These are phyloP conservation scores for Laburnicola sp. DNA, from an alignment of 2,329 filamentous ascomycete genomes.

Conservation along the genomic window DNA sequence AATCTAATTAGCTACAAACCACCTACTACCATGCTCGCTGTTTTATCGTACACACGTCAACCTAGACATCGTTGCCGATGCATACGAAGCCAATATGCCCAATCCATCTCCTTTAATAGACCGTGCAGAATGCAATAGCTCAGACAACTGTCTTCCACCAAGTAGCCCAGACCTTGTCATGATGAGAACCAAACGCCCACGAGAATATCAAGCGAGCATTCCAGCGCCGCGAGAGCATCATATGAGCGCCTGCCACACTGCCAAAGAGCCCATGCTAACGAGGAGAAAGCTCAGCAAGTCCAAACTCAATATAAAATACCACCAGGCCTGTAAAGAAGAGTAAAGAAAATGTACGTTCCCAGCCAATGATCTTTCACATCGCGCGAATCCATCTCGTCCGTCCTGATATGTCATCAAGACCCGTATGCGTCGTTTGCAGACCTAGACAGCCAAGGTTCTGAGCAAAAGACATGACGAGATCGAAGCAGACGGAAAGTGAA, in stretches of 20 bases:
- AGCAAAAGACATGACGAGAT: not conserved
- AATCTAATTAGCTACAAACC: constrained; percentile 2
- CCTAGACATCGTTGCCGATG: constrained; percentile 1
- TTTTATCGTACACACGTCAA: constrained; percentile 4
- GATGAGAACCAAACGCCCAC: not conserved
- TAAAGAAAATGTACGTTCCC: not conserved
- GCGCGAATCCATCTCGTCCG: not conserved
- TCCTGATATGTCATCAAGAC: not conserved
- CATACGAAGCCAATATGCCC: not conserved
- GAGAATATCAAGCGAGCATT: constrained; percentile 18
- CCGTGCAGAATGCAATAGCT: constrained; percentile 1
- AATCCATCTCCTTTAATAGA: not conserved
- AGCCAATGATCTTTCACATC: constrained; percentile 15
- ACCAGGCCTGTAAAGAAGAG: constrained; percentile 1
- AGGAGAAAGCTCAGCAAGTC: not conserved
- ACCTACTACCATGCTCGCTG: constrained; percentile 3
- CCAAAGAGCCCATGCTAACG: not conserved
- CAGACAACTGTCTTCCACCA: not conserved
- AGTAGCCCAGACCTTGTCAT: not conserved
- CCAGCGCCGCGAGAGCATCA: constrained; percentile 18
- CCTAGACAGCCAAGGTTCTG: not conserved
- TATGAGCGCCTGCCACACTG: not conserved
- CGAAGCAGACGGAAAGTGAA: not conserved
- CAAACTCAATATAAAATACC: constrained; percentile 1
- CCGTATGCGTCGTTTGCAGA: constrained; percentile 1